Evolutionary conservation across 768 basidiomycete genomes (phyloP).

Genomic region (Lentinula lateritia): DNA sequence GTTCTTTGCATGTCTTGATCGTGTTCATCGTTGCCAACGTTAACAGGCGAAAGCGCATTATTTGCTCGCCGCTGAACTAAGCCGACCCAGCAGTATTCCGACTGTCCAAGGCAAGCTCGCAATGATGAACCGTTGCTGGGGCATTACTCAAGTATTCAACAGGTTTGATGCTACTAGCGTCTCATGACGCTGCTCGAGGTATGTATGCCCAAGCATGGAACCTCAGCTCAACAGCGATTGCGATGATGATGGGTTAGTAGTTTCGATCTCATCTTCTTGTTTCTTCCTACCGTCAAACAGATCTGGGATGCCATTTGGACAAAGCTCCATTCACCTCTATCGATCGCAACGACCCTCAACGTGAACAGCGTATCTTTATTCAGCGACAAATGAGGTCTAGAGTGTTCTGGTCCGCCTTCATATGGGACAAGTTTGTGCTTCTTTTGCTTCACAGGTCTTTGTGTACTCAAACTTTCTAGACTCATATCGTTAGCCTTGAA

Average conservation of each 20-base stretch:
- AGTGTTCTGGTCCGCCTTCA: constrained; percentile 8
- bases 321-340: background rate
- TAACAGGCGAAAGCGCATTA: constrained; percentile 7
- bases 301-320: constrained; percentile 8
- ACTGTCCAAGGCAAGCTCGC: constrained; percentile 4
- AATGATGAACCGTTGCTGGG: background rate
- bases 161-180: constrained; percentile 7
- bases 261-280: background rate
- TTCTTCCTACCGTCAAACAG: background rate
- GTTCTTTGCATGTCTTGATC: background rate
- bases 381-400: constrained; percentile 2
- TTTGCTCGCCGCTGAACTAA: constrained; percentile 3
- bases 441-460: background rate
- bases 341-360: background rate
- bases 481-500: constrained; percentile 8
- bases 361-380: background rate
- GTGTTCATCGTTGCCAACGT: background rate
- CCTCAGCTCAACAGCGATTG: constrained; percentile 5
- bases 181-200: constrained; percentile 7
- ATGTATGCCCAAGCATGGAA: constrained; percentile 8
- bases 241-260: constrained; percentile 8
- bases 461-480: background rate
- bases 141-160: background rate
- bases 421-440: constrained; percentile 8
- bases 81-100: constrained; percentile 7